These are phyloP conservation scores for Monilinia fructicola DNA, from an alignment of 2,329 filamentous ascomycete genomes.

Conservation along the genomic window DNA sequence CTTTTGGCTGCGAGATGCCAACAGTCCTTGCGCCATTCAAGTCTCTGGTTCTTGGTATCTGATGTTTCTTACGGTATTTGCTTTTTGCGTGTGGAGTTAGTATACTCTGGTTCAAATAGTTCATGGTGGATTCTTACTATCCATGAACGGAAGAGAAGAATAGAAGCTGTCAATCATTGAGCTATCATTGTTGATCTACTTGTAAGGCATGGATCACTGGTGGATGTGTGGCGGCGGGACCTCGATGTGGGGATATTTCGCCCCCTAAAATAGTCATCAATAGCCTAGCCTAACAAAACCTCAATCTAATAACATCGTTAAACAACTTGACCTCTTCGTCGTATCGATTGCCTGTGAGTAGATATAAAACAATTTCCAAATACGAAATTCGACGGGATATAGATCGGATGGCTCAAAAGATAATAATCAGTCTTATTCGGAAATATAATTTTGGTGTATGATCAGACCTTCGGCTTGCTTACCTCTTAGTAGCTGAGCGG, in stretches of 20 bases:
- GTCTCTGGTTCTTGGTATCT: not conserved
- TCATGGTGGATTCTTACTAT: not conserved
- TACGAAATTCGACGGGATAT: not conserved
- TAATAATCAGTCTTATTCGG: not conserved
- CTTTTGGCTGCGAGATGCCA: not conserved
- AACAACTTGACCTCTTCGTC: not conserved
- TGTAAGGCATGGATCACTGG: not conserved
- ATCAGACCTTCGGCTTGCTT: constrained; percentile 18
- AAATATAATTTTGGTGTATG: not conserved
- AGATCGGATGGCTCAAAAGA: constrained; percentile 2
- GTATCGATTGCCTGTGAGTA: not conserved
- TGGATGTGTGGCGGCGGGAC: not conserved
- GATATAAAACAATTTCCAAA: not conserved
- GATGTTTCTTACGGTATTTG: not conserved
- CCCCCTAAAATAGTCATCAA: not conserved
- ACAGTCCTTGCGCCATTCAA: not conserved
- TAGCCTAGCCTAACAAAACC: not conserved
- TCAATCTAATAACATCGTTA: not conserved
- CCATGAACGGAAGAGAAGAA: not conserved
- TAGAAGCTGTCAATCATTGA: constrained; percentile 1
- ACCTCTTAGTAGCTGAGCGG: constrained; percentile 9
- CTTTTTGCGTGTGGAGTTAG: not conserved
- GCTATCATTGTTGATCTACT: constrained; percentile 5
- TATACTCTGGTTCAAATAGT: not conserved
- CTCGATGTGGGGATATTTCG: constrained; percentile 18